Base-by-base conservation (phyloP, 2,329 filamentous ascomycete species). In the Knoxdaviesia proteae region DNA sequence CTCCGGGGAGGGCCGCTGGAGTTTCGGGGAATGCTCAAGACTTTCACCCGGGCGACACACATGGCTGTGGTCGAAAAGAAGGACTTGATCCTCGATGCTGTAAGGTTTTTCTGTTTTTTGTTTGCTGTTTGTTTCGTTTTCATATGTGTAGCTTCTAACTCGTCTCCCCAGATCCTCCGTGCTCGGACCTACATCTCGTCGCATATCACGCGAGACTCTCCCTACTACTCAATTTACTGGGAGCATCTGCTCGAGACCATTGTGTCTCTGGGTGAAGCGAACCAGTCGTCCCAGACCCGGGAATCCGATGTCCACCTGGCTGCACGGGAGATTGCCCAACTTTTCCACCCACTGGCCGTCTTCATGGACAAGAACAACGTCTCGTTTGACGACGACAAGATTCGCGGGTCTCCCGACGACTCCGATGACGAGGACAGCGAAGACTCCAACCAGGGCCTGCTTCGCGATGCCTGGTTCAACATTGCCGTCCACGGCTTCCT, bases 391-490 rank as follows among this genome's bases (percentile, higher is more conserved):
- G 61, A 58, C 32, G 49, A 63, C 7, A 60, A 20, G 20, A 20
- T 20, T 20, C 20, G 20, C 20, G 20, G 20, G 20, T 20, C 20
- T 20, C 45, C 42, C 3, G 68, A 77, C 44, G 58, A 77, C 47
- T 64, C 61, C 29, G 60, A 64, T 20, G 59, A 63, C 38, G 62
- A 59, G 34, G 50, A 63, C 7, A 60, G 61, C 43, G 72, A 80
- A 42, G 80, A 87, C 42, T 77, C 88, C 45, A 73, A 75, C 6
- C 71, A 81, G 47, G 71, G 74, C 31, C 62, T 92, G 44, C 71
- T 90, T 50, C 77, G 88, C 42, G 87, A 98, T 64, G 84, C 84
- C 5, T 99, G 90, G 90, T 96, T 94, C 62, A 99, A 98, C 53
- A 84, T 96, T 47, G 83, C 87, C 29, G 81, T 94, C 1, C 90